phyloP scores from a whole-genome alignment of 495 filamentous ascomycete genomes.

The Lepidopterella palustris region DNA sequence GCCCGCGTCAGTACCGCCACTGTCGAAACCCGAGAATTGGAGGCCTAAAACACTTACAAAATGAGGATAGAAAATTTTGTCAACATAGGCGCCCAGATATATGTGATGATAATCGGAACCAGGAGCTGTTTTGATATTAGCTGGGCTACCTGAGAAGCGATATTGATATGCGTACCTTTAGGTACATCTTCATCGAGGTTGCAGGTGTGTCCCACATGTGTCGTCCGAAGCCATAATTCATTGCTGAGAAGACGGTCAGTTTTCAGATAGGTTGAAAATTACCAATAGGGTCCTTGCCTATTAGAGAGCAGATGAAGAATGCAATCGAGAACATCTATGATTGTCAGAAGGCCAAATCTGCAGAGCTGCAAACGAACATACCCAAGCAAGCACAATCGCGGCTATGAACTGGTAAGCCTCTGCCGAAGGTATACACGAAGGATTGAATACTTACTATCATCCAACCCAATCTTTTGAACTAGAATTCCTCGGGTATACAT shows the following conservation, averaged over 20 bases:
- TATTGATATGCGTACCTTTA: not conserved
- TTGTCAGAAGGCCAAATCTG: not conserved
- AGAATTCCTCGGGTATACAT: not conserved
- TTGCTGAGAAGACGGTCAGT: not conserved
- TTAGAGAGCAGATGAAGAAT: not conserved
- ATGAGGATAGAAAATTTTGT: not conserved
- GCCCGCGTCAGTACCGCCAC: not conserved
- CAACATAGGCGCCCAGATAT: not conserved
- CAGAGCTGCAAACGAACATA: not conserved
- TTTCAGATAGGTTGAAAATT: not conserved
- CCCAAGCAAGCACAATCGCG: not conserved
- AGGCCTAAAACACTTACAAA: not conserved
- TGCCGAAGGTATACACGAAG: too few species aligned
- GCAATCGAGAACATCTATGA: not conserved
- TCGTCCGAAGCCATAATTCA: not conserved
- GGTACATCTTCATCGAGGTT: not conserved
- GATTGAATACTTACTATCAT: not conserved
- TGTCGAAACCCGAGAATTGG: too few species aligned
- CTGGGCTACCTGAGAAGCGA: too few species aligned
- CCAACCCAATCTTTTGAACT: not conserved
- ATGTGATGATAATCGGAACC: not conserved
- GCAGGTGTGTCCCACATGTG: not conserved
- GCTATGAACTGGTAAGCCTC: too few species aligned
- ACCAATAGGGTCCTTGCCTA: not conserved
- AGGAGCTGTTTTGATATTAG: not conserved